Conservation (phyloP, 1,284 basidiomycete genomes). For the Irpex sp. region DNA sequence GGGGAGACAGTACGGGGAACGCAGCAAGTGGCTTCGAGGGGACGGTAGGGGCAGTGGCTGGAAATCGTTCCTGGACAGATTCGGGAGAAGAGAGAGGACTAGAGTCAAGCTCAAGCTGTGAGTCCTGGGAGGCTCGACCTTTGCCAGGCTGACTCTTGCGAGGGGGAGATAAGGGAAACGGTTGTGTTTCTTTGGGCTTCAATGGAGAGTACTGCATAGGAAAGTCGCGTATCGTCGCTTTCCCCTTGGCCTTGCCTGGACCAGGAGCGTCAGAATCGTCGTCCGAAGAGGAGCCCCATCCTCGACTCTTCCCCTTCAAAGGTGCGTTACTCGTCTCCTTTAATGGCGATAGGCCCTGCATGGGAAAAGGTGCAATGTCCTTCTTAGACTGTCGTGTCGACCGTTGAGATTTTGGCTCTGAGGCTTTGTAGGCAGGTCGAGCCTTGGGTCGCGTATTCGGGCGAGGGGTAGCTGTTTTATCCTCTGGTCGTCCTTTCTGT, state of each 20-base stretch:
- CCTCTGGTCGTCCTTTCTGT: background rate
- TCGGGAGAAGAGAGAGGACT: background rate
- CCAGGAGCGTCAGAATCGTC: background rate
- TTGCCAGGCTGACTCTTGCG: background rate
- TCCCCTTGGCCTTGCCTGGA: background rate
- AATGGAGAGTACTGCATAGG: background rate
- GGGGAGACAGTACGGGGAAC: slow-evolving; percentile 10
- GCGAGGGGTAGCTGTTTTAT: background rate
- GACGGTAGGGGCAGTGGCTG: background rate
- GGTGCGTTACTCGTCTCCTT: slow-evolving; percentile 15
- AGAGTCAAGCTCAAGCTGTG: too few species aligned
- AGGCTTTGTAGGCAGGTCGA: background rate
- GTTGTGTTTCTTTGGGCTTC: background rate
- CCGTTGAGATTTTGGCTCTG: background rate
- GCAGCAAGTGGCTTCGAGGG: background rate
- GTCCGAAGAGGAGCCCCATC: background rate
- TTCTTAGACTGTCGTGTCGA: slow-evolving; percentile 1
- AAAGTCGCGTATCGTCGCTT: background rate
- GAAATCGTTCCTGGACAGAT: background rate
- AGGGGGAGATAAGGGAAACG: background rate
- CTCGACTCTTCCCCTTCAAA: background rate
- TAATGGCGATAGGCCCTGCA: slow-evolving; percentile 1
- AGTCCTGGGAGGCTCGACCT: background rate
- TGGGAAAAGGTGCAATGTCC: slow-evolving; percentile 5
- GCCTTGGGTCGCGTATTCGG: background rate